These are phyloP conservation scores for Aethionema arabicum DNA, from an alignment of 345 rosid species.

Conservation along the genomic window DNA sequence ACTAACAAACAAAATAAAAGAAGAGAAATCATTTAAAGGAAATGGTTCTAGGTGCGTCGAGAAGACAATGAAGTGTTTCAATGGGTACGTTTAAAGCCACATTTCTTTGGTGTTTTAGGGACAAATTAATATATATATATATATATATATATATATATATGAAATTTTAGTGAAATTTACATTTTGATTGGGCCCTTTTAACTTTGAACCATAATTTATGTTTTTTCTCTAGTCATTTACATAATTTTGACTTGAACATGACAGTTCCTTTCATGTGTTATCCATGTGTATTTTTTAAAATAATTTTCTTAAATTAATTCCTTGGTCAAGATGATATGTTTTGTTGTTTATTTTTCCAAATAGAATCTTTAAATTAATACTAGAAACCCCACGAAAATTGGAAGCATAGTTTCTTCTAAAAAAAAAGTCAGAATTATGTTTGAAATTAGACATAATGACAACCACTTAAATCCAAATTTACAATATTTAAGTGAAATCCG, in stretches of 20 bases:
- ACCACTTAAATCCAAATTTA: no score
- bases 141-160: constrained; percentile 6
- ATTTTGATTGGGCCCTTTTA: constrained; percentile 25
- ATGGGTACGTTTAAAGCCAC: constrained; percentile 22
- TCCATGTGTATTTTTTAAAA: not conserved
- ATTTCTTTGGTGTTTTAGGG: constrained; percentile 6
- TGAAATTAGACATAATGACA: no score
- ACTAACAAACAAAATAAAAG: constrained; percentile 3
- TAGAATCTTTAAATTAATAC: constrained; percentile 1
- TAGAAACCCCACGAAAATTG: constrained; percentile 22
- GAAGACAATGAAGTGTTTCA: constrained; percentile 22
- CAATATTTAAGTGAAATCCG: no score
- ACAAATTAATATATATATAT: no score
- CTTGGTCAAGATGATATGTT: not conserved
- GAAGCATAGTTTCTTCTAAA: not conserved
- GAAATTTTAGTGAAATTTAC: constrained; percentile 16
- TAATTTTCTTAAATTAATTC: not conserved
- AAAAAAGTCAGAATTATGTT: not conserved
- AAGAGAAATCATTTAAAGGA: constrained; percentile 13
- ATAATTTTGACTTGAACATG: constrained; percentile 15
- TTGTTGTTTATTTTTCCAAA: not conserved
- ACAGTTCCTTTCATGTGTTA: constrained; percentile 7
- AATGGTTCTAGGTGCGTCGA: constrained; percentile 19
- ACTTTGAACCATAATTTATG: constrained; percentile 25
- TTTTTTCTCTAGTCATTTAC: constrained; percentile 27